These are phyloP conservation scores for Daldinia concentrica DNA, from an alignment of 495 filamentous ascomycete species.

Conservation along the genomic window DNA sequence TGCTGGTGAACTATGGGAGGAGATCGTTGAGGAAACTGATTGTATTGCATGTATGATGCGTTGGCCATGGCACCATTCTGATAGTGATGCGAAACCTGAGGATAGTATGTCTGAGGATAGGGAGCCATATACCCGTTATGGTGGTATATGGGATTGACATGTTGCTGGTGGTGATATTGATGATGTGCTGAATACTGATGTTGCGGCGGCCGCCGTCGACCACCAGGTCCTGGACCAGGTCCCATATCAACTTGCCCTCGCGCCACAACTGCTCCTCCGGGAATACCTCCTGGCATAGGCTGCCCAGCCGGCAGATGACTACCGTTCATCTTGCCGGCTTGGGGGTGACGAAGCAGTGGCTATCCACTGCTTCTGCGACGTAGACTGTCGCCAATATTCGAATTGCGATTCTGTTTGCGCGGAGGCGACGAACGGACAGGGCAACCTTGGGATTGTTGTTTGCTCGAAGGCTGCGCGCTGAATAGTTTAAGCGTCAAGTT, in stretches of 20 bases:
- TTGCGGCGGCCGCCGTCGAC: constrained; percentile 35
- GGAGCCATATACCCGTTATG: constrained; percentile 51
- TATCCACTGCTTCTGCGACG: constrained; percentile 53
- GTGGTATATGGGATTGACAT: constrained; percentile 46
- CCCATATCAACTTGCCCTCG: constrained; percentile 53
- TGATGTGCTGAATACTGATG: constrained; percentile 51
- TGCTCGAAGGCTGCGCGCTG: constrained; percentile 30
- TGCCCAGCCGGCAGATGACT: constrained; percentile 73
- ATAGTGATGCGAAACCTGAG: constrained; percentile 55
- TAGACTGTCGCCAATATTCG: constrained; percentile 16
- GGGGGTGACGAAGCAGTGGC: constrained; percentile 58
- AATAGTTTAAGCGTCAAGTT: constrained; percentile 15
- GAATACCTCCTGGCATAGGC: constrained; percentile 55
- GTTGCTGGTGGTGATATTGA: constrained; percentile 48
- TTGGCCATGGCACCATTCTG: constrained; percentile 50
- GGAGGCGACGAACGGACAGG: background rate
- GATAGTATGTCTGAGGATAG: constrained; percentile 51
- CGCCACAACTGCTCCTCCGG: constrained; percentile 32
- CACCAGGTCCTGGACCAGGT: constrained; percentile 40
- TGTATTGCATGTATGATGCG: constrained; percentile 53
- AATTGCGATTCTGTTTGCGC: constrained; percentile 6
- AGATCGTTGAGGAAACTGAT: constrained; percentile 46
- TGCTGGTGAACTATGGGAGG: constrained; percentile 55
- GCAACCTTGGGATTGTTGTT: background rate
- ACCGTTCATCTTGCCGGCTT: constrained; percentile 70